These are phyloP conservation scores for Coniochaeta sp. DNA, from an alignment of 2,329 filamentous ascomycete genomes.

Conservation along the genomic window DNA sequence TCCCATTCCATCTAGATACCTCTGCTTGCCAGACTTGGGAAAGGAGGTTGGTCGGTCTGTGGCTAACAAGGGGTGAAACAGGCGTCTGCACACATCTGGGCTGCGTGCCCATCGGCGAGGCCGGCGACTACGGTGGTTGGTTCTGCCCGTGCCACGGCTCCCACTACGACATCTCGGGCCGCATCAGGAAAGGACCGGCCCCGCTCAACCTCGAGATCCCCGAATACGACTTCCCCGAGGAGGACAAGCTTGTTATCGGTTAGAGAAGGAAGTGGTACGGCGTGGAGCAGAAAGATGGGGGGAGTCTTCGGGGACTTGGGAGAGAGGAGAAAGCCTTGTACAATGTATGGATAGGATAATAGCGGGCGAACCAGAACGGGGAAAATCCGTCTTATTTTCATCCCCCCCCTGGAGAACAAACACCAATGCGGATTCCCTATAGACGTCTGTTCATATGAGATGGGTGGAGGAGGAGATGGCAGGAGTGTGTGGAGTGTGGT, in stretches of 20 bases:
- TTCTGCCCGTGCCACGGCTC: slow-evolving; percentile 99
- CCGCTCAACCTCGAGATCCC: slow-evolving; percentile 97
- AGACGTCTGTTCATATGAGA: background rate
- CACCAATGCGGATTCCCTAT: slow-evolving; percentile 6
- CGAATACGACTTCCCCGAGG: slow-evolving; percentile 85
- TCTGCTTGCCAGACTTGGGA: background rate
- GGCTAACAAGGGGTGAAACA: slow-evolving; percentile 27
- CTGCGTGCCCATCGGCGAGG: slow-evolving; percentile 98
- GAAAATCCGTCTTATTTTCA: background rate
- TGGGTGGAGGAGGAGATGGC: background rate
- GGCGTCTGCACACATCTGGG: slow-evolving; percentile 98
- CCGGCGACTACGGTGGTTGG: slow-evolving; percentile 97
- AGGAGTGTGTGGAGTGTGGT: slow-evolving; percentile 2
- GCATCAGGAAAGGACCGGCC: slow-evolving; percentile 94
- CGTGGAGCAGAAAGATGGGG: background rate
- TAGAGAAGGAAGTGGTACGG: slow-evolving; percentile 40
- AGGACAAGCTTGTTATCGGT: slow-evolving; percentile 85
- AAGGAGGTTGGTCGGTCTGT: background rate
- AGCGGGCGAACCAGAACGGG: background rate
- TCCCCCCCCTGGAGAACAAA: slow-evolving; percentile 2
- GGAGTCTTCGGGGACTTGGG: background rate
- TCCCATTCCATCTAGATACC: background rate
- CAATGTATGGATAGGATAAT: slow-evolving; percentile 7
- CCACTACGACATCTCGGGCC: slow-evolving; percentile 99
- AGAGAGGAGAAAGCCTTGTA: slow-evolving; percentile 5